Conservation (phyloP, 768 basidiomycete genomes). For the Crucibulum laeve region DNA sequence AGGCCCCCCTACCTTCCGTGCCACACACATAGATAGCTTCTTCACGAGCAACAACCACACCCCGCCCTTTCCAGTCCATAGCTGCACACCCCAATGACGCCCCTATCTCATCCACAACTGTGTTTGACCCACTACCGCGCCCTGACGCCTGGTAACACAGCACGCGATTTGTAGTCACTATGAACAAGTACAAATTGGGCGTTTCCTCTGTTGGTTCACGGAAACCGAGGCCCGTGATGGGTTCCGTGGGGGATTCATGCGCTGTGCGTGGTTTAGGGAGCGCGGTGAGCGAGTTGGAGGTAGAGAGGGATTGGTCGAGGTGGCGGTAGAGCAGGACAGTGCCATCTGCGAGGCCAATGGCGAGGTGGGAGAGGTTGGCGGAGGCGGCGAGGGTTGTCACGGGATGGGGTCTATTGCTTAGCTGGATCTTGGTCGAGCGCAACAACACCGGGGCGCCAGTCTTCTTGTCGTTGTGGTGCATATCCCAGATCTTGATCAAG, state of each 20-base stretch:
- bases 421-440: slow-evolving; percentile 74
- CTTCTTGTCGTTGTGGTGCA: slow-evolving; percentile 66
- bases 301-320: slow-evolving; percentile 82
- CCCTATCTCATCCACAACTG: slow-evolving; percentile 83
- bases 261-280: slow-evolving; percentile 85
- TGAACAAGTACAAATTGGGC: slow-evolving; percentile 63
- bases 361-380: slow-evolving; percentile 72
- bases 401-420: slow-evolving; percentile 74
- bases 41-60: slow-evolving; percentile 83
- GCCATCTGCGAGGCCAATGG: slow-evolving; percentile 93
- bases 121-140: slow-evolving; percentile 58
- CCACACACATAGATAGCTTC: slow-evolving; percentile 90
- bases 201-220: slow-evolving; percentile 50
- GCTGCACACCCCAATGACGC: slow-evolving; percentile 79
- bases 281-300: slow-evolving; percentile 61
- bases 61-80: slow-evolving; percentile 67
- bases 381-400: slow-evolving; percentile 82
- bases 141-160: slow-evolving; percentile 74
- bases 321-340: slow-evolving; percentile 90
- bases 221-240: slow-evolving; percentile 92
- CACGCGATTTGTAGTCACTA: slow-evolving; percentile 85
- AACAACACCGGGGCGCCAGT: slow-evolving; percentile 58
- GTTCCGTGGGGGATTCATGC: slow-evolving; percentile 82
- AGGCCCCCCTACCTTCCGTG: slow-evolving; percentile 75
- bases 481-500: slow-evolving; percentile 86